Evolutionary conservation across 176 grass and related monocot species (phyloP).

Genomic region (Oryza punctata): DNA sequence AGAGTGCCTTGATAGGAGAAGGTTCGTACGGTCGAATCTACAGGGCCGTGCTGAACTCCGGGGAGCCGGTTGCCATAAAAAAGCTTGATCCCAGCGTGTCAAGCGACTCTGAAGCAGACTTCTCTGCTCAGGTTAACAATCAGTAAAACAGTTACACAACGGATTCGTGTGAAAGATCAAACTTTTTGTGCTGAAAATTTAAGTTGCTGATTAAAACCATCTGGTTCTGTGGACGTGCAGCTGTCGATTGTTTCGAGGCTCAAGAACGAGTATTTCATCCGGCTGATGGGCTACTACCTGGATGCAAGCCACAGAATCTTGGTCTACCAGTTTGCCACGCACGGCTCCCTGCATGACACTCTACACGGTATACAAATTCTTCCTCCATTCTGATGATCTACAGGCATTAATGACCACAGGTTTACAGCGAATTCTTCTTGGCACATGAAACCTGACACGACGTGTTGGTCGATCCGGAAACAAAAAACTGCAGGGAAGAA

Average conservation of each 20-base stretch:
- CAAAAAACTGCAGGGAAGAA: slow-evolving; percentile 41
- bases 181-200: not conserved
- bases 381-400: too few relatives aligned
- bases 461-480: not conserved
- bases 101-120: slow-evolving; percentile 44
- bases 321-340: slow-evolving; percentile 50
- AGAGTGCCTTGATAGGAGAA: slow-evolving; percentile 51
- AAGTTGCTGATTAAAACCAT: not conserved
- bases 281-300: slow-evolving; percentile 53
- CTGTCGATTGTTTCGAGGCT: slow-evolving; percentile 58
- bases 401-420: not conserved
- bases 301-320: slow-evolving; percentile 52
- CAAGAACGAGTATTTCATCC: slow-evolving; percentile 57
- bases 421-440: not conserved
- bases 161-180: not conserved
- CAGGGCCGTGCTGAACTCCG: slow-evolving; percentile 31
- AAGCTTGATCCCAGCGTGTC: slow-evolving; percentile 56
- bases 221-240: slow-evolving; percentile 10
- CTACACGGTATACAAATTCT: slow-evolving; percentile 38
- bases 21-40: slow-evolving; percentile 65
- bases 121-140: slow-evolving; percentile 42
- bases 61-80: slow-evolving; percentile 53
- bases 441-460: not conserved
- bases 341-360: slow-evolving; percentile 57
- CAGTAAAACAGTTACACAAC: not conserved